Conservation (phyloP, 768 basidiomycete genomes). For the Porpolomopsis calyptriformis region DNA sequence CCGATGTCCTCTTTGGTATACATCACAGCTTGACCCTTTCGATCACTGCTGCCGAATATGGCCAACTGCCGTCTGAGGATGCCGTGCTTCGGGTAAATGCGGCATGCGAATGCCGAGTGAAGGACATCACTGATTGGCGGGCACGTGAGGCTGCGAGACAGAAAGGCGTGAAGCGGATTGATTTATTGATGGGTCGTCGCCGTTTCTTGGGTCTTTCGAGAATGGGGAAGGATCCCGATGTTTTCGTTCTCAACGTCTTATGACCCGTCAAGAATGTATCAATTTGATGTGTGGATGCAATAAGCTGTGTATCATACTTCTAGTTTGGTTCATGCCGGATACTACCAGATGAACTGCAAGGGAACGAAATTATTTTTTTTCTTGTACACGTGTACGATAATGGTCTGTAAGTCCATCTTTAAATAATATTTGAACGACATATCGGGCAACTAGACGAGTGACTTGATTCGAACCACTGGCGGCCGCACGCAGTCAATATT, state of each 20-base stretch:
- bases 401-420: no score
- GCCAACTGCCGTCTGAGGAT: background rate
- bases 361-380: background rate
- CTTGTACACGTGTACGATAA: background rate
- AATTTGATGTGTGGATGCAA: background rate
- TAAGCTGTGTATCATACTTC: background rate
- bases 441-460: conserved; percentile 88
- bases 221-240: background rate
- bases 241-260: background rate
- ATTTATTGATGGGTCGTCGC: conserved; percentile 3
- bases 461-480: conserved; percentile 86
- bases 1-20: conserved; percentile 36
- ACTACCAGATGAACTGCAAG: background rate
- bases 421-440: conserved; percentile 77
- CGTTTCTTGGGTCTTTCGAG: conserved; percentile 6
- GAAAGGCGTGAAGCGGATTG: background rate
- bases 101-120: background rate
- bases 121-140: background rate
- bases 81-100: background rate
- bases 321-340: background rate
- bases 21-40: conserved; percentile 32
- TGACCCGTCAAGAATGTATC: background rate
- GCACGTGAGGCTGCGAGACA: background rate
- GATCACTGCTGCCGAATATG: conserved; percentile 17
- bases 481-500: conserved; percentile 5